Percentiles rank a stretch among this genome's conserved stretches.
Conservation (phyloP, 1,284 basidiomycete genomes). For the Trichosporon faecale region DNA sequence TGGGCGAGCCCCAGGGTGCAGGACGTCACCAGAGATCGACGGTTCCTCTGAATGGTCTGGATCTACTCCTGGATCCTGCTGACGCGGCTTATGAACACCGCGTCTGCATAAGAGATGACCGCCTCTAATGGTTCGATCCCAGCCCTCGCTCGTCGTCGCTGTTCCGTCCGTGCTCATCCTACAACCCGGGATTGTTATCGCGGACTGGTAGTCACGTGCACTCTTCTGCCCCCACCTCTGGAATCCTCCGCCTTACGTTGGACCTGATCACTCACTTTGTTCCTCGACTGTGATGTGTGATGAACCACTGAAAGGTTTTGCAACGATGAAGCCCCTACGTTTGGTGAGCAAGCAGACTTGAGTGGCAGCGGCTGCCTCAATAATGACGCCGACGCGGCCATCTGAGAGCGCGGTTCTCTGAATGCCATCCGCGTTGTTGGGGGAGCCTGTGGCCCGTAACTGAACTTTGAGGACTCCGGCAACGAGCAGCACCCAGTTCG, state of each 20-base stretch:
- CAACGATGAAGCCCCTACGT: background rate
- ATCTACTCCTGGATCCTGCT: background rate
- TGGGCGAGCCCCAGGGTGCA: background rate
- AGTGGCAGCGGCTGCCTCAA: background rate
- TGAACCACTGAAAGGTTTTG: too few species aligned
- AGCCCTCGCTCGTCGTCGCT: background rate
- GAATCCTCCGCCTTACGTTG: too few species aligned
- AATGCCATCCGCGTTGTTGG: background rate
- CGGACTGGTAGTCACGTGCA: background rate
- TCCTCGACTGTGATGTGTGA: too few species aligned
- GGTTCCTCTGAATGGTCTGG: background rate
- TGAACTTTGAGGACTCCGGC: background rate
- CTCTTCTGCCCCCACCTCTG: too few species aligned
- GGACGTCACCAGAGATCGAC: conserved; percentile 9
- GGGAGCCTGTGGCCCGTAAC: background rate
- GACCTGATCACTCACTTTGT: too few species aligned
- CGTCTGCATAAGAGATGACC: background rate
- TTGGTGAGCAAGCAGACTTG: background rate
- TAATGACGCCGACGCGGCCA: background rate
- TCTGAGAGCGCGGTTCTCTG: background rate
- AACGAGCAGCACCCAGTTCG: background rate
- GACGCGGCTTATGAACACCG: conserved; percentile 6
- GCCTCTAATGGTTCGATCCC: background rate
- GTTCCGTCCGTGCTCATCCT: background rate
- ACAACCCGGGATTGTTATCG: background rate